Base-by-base conservation (phyloP, 306 rosid genomes). In the Alnus rubra region DNA sequence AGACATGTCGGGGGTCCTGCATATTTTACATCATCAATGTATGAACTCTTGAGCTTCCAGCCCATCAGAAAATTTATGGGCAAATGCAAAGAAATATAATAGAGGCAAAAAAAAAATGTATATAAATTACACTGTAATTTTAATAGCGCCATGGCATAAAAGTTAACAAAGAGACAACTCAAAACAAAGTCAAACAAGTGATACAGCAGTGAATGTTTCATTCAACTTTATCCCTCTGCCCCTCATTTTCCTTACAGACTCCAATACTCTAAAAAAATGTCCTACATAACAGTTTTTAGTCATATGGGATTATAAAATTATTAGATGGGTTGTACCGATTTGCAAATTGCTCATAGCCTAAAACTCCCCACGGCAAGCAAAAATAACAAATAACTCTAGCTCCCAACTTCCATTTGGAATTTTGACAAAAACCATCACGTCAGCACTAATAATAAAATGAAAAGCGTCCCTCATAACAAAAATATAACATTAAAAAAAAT, bases 1-100 rank as follows among this genome's bases (percentile, higher is more conserved):
- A 67, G 97, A 91, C 97, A 96, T 90, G 86, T 83, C 92, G 23
- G 96, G 94, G 68, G 99, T 96, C 96, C 99, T 96, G 83, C 67
- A 79, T 68, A 78, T 79, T 45, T 76, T 37, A 76, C 78, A 82
- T 33, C 60, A 63, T 54, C 55, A 77, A 63, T 11, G 54, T 69
- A 71, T 82, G 77, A 68, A 83, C 73, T 73, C 52, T 52, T 23
- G 67, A 78, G 65, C 45, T 83, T 83, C 52, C 11, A 16, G 69
- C 77, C 58, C 11, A 13, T 60, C 56, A 76, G 23, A 49, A 79
- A 63, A 77, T 28, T 63, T 42, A 67, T 3, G 51, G 51, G 28
- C 72, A 31, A 59, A 50, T 19, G 56, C 30, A 19, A 51, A n/a
- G 2, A 2, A 54, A 69, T 42, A 2, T 28, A 45, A 56, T 14